A percentile compares a stretch with the other conserved stretches of the same genome.
Conservation (phyloP, 2,329 filamentous ascomycete genomes). For the Phyllosticta citriasiana region DNA sequence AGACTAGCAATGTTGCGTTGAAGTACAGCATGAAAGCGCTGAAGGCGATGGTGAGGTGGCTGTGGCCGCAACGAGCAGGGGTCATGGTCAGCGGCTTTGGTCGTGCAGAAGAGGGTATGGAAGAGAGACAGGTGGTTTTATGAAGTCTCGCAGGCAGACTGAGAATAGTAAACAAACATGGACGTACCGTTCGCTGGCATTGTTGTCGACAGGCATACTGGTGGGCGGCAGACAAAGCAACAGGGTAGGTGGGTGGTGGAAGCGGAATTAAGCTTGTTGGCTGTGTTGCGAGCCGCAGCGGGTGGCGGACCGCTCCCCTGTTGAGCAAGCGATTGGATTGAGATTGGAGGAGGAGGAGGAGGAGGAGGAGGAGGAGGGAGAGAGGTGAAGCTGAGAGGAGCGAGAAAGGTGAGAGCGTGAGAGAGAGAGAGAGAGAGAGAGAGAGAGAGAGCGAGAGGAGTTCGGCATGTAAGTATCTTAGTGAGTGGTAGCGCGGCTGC, state of each 20-base stretch:
- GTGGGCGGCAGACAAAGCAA: background rate
- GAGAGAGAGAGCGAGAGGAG: background rate
- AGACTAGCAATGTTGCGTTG: conserved; percentile 18
- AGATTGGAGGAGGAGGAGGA: background rate
- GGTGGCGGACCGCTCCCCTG: conserved; percentile 1
- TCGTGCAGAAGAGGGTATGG: background rate
- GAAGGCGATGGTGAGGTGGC: conserved; percentile 11
- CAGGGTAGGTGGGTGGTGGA: conserved; percentile 2
- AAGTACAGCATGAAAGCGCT: conserved; percentile 16
- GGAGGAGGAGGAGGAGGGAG: background rate
- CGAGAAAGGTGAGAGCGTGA: background rate
- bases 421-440: background rate
- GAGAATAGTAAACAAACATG: background rate
- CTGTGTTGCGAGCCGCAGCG: background rate
- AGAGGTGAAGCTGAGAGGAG: background rate
- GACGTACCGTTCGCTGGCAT: conserved; percentile 2
- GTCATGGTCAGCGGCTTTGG: background rate
- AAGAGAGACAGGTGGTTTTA: background rate
- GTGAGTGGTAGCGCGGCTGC: conserved; percentile 2
- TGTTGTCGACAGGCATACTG: conserved; percentile 4
- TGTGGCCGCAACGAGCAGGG: conserved; percentile 6
- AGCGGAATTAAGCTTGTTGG: background rate
- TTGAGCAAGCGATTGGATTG: background rate
- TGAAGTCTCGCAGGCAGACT: background rate
- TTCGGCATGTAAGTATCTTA: background rate